Evolutionary conservation across 2,329 filamentous ascomycete genomes (phyloP), one percentile per base, ranked within the genome.

Genomic region (Ramularia endophylla): DNA sequence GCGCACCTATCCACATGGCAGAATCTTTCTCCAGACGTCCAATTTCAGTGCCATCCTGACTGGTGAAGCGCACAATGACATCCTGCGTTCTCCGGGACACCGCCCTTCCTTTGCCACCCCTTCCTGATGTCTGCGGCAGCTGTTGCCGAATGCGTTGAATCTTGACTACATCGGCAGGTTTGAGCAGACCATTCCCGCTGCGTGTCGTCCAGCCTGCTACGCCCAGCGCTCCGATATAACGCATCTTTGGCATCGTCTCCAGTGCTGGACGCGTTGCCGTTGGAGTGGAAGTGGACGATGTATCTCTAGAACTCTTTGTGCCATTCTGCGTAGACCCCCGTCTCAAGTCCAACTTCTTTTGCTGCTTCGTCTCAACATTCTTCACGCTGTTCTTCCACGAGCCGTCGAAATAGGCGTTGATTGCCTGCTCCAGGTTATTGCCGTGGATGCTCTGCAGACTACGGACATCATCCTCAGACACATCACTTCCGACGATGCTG

Each of bases 161-260:
- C 36, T 75, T 81, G 43, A 98, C 80, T n/a, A 67, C 55, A 51
- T 97, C 90, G 12, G 85, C 87, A 56, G 94, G 85, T 51, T 80
- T 84, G 18, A 98, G 60, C 5, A 95, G 61, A 27, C 78, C 78
- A 3, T 67, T 68, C 0, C 90, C 90, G 61, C 87, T 95, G 54
- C 82, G 80, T 3, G 90, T 97, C 5, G 87, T 82, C 92, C 92
- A 98, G 4, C 83, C 92, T 40, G 84, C 87, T 4, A 86, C 88
- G 7, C 92, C 92, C 64, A 97, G 92, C 0, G 88, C 87, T 13
- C 92, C 92, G 46, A 97, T 77, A 56, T 97, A 98, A 56, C 92
- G 69, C 52, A 71, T 72, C 2, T 65, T 55, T 0, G 81, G 80
- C 70, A 73, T 77, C 9, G 54, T 53, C 32, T 55, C 38, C 12